Evolutionary conservation across 2,329 filamentous ascomycete species (phyloP).

Genomic region (Cordyceps pruinosa): DNA sequence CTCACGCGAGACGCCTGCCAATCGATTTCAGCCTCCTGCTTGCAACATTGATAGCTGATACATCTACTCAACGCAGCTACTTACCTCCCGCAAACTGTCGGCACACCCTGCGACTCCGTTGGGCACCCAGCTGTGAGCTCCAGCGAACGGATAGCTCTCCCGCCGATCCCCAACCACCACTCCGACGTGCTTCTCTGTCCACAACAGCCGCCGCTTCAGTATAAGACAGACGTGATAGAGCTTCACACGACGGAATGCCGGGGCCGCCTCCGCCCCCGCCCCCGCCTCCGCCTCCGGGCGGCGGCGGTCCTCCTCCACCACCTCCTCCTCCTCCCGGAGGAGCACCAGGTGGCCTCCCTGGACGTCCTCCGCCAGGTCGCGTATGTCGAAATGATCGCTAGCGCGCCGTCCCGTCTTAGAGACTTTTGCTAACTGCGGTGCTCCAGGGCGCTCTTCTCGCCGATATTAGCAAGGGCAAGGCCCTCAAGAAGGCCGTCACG

Average conservation of each 20-base stretch:
- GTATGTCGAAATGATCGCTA: constrained; percentile 43
- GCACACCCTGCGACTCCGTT: not conserved
- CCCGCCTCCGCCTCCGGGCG: constrained; percentile 61
- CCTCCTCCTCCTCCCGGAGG: constrained; percentile 53
- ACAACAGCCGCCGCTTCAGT: constrained; percentile 3
- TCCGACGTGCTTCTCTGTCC: not conserved
- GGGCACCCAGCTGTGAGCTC: not conserved
- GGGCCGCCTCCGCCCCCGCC: constrained; percentile 58
- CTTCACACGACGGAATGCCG: constrained; percentile 25
- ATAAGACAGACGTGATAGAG: not conserved
- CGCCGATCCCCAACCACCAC: not conserved
- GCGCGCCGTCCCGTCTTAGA: not conserved
- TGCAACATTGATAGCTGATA: not conserved
- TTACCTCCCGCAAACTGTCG: not conserved
- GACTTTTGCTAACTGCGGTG: constrained; percentile 3
- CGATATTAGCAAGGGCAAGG: constrained; percentile 77
- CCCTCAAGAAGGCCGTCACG: constrained; percentile 77
- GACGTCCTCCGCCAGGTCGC: constrained; percentile 51
- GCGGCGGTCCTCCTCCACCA: constrained; percentile 55
- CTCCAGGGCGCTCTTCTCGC: constrained; percentile 72
- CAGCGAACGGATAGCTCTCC: not conserved
- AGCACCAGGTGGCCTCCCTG: constrained; percentile 44
- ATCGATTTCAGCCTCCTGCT: not conserved
- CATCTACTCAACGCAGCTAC: not conserved
- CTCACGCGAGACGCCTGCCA: constrained; percentile 1